Conservation (phyloP, 495 filamentous ascomycete species). For the Penicillium maclennaniae region DNA sequence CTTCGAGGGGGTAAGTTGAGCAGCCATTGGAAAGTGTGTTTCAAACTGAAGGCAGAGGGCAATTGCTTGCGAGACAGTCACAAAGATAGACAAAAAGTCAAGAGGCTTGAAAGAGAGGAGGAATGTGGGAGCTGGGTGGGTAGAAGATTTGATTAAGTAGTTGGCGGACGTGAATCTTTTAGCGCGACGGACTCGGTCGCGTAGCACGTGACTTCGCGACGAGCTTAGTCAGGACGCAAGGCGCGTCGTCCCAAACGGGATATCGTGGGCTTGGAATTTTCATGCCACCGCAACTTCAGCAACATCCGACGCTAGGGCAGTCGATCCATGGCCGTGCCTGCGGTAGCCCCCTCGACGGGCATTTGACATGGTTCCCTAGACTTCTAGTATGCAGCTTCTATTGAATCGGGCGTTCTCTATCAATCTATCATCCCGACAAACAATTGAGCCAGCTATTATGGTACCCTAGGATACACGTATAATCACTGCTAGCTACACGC, state of each 20-base stretch:
- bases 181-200: conserved; percentile 46
- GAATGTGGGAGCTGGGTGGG: conserved; percentile 31
- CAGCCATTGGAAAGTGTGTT: conserved; percentile 54
- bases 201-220: conserved; percentile 40
- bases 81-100: conserved; percentile 19
- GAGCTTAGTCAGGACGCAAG: conserved; percentile 15
- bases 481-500: neutral
- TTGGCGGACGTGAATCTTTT: conserved; percentile 33
- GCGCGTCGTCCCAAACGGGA: conserved; percentile 10
- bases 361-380: neutral
- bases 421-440: neutral
- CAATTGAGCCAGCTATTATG: neutral
- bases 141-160: conserved; percentile 31
- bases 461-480: neutral
- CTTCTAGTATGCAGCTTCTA: neutral
- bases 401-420: too few species aligned
- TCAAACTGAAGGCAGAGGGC: conserved; percentile 9
- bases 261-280: conserved; percentile 2
- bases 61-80: conserved; percentile 21
- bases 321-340: conserved; percentile 25
- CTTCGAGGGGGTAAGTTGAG: conserved; percentile 80
- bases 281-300: conserved; percentile 28
- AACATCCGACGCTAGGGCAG: conserved; percentile 29
- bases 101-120: conserved; percentile 16
- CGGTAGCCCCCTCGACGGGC: conserved; percentile 19